These are phyloP conservation scores for Populus tomentosa DNA, from an alignment of 441 rosid genomes.

Conservation along the genomic window DNA sequence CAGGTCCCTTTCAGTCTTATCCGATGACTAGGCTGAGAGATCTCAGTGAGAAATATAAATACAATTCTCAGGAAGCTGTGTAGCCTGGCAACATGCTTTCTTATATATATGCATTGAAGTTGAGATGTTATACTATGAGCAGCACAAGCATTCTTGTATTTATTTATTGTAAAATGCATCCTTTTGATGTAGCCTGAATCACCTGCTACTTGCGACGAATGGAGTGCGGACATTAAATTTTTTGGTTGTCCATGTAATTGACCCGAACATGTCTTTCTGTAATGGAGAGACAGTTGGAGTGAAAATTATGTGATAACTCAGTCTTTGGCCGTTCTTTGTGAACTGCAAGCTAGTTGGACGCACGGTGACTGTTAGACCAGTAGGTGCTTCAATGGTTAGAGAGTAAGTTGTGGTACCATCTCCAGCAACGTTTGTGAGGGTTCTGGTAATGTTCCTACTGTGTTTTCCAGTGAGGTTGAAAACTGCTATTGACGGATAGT, in stretches of 20 bases:
- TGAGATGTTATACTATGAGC: background rate
- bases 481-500: slow-evolving; percentile 69
- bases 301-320: slow-evolving; percentile 45
- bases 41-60: no score
- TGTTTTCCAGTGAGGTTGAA: slow-evolving; percentile 31
- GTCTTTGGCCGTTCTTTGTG: slow-evolving; percentile 39
- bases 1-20: background rate
- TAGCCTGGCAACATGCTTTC: background rate
- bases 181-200: background rate
- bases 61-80: background rate
- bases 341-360: slow-evolving; percentile 47
- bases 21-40: background rate
- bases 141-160: background rate
- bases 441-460: slow-evolving; percentile 45
- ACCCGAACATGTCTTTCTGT: slow-evolving; percentile 49
- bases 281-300: slow-evolving; percentile 5
- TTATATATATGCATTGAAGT: background rate
- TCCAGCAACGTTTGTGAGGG: slow-evolving; percentile 60
- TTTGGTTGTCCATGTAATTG: slow-evolving; percentile 58
- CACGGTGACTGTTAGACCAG: slow-evolving; percentile 37
- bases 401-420: slow-evolving; percentile 38
- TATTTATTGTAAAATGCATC: background rate
- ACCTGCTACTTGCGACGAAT: slow-evolving; percentile 42
- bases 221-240: slow-evolving; percentile 56
- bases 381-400: slow-evolving; percentile 30